Conservation (phyloP, 2,329 filamentous ascomycete species). For the Niveomyces coronatus region DNA sequence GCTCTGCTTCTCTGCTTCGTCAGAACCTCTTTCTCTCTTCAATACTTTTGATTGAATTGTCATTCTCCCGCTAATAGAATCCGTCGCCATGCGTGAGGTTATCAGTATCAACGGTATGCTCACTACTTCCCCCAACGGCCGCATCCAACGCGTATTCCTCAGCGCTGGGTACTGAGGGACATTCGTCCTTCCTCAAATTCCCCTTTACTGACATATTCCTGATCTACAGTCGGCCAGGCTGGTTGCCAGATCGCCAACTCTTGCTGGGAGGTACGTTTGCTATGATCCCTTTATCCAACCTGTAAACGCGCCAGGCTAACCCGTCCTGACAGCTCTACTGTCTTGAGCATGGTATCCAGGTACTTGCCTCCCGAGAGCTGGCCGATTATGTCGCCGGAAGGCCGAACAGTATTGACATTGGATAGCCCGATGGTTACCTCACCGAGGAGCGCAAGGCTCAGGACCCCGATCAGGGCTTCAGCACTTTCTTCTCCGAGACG, state of each 20-base stretch:
- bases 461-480: constrained; percentile 94
- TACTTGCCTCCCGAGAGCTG: constrained; percentile 37
- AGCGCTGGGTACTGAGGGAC: constrained; percentile 28
- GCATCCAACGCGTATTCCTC: constrained; percentile 22
- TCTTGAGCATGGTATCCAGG: constrained; percentile 98
- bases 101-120: constrained; percentile 95
- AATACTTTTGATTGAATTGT: constrained; percentile 14
- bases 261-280: constrained; percentile 92
- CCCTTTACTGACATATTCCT: constrained; percentile 39
- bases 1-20: constrained; percentile 3
- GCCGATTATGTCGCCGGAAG: constrained; percentile 10
- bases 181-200: constrained; percentile 4
- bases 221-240: constrained; percentile 82
- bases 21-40: constrained; percentile 13
- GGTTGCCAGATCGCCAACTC: constrained; percentile 99
- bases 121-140: constrained; percentile 18
- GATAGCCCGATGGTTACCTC: constrained; percentile 91
- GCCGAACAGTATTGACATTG: constrained; percentile 6
- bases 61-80: constrained; percentile 15
- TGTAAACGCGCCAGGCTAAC: constrained; percentile 17
- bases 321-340: constrained; percentile 74
- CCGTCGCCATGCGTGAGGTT: constrained; percentile 88
- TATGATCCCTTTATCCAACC: constrained; percentile 2
- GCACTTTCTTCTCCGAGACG: constrained; percentile 99
- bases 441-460: constrained; percentile 94